These are phyloP conservation scores for Epichloe uncinata DNA, from an alignment of 2,329 filamentous ascomycete genomes.

Conservation along the genomic window DNA sequence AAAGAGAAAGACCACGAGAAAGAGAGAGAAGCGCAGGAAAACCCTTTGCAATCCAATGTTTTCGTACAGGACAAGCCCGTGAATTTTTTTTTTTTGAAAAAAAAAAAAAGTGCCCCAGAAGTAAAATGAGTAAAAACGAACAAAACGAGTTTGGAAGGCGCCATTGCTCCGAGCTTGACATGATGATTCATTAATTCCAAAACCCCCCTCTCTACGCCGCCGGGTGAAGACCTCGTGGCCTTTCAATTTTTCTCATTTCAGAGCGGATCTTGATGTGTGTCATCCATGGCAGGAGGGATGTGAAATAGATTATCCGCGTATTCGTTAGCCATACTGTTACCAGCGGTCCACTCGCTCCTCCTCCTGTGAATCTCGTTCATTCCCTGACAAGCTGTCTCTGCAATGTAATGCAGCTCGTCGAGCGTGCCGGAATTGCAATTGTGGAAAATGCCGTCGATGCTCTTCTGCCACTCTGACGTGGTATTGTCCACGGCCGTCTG, in stretches of 20 bases:
- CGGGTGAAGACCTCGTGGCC: too few relatives aligned
- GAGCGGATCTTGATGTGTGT: not conserved
- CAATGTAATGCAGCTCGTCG: conserved; percentile 30
- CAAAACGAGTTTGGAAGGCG: not conserved
- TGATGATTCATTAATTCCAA: not conserved
- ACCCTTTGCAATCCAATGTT: not conserved
- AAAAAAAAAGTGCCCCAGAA: not conserved
- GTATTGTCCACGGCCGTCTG: conserved; percentile 24
- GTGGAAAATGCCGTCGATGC: conserved; percentile 30
- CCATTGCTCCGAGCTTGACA: not conserved
- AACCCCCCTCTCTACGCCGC: too few relatives aligned
- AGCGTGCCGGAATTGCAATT: conserved; percentile 31
- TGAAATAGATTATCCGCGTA: conserved; percentile 18
- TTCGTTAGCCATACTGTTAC: conserved; percentile 18
- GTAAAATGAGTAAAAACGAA: not conserved
- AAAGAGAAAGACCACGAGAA: not conserved
- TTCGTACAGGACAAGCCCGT: not conserved
- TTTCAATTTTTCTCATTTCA: not conserved
- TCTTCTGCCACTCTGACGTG: conserved; percentile 28
- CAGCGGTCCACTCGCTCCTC: conserved; percentile 17
- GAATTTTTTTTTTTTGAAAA: not conserved
- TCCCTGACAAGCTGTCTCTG: conserved; percentile 28
- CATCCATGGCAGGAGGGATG: conserved; percentile 4
- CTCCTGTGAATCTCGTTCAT: conserved; percentile 29
- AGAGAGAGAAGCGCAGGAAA: not conserved